phyloP scores from a whole-genome alignment of 1,139 yeast genomes.

The Keqinozyma sinolaborantium region DNA sequence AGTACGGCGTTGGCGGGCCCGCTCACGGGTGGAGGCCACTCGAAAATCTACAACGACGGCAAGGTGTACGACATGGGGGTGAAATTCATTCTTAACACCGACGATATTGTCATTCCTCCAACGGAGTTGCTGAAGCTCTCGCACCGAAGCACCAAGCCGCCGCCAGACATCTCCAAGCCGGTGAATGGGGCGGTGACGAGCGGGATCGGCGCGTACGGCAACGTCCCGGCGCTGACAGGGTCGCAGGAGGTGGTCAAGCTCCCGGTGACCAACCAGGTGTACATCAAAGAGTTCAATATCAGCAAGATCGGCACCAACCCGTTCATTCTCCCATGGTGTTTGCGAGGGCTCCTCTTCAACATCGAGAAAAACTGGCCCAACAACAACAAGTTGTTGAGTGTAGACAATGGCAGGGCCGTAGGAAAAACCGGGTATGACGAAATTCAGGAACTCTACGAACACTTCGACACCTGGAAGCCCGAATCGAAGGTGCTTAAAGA shows the following conservation, averaged over 20 bases:
- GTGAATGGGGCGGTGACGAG: slow-evolving; percentile 14
- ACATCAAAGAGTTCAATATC: slow-evolving; percentile 58
- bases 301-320: slow-evolving; percentile 72
- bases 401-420: slow-evolving; percentile 21
- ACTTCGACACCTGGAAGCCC: slow-evolving; percentile 84
- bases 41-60: slow-evolving; percentile 80
- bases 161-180: slow-evolving; percentile 3
- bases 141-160: not conserved
- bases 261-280: slow-evolving; percentile 46
- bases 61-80: slow-evolving; percentile 81
- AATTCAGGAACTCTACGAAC: slow-evolving; percentile 56
- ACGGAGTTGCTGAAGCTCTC: slow-evolving; percentile 9
- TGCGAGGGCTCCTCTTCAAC: slow-evolving; percentile 70
- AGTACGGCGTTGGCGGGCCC: slow-evolving; percentile 85
- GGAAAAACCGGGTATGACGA: slow-evolving; percentile 46
- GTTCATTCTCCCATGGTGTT: slow-evolving; percentile 86
- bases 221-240: slow-evolving; percentile 6
- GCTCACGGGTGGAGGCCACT: slow-evolving; percentile 92
- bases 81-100: slow-evolving; percentile 72
- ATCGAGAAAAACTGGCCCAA: slow-evolving; percentile 57
- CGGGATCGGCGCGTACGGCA: slow-evolving; percentile 19
- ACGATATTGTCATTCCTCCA: slow-evolving; percentile 48
- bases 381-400: slow-evolving; percentile 22
- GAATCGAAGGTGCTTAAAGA: slow-evolving; percentile 78
- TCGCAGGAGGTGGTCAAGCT: slow-evolving; percentile 15